Base-by-base conservation (phyloP, 108 stramenopile genomes). In the Mayamaea pseudoterrestris region DNA sequence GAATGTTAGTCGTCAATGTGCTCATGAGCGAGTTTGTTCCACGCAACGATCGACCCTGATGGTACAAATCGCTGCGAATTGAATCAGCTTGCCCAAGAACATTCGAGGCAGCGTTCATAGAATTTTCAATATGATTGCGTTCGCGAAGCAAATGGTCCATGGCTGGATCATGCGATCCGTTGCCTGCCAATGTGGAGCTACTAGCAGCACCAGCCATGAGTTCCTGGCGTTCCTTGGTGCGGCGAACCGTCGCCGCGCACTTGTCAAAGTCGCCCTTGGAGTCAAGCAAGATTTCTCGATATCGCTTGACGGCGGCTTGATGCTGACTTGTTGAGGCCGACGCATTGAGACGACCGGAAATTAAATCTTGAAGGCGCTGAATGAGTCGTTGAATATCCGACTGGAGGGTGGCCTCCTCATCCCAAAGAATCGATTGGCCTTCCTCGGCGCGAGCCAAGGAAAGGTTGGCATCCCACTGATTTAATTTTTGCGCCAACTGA, bases 221-320 rank as follows among this genome's bases (percentile, higher is more conserved):
- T 50, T 89, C 76, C 39, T 56, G 47, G 4, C 74, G 73, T 62
- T 89, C 81, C 32, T 69, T 40, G 32, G 66, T 61, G 7, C 87
- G 74, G 1, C 52, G 48, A 11, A 80, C 59, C 1, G 68, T 51
- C 6, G 61, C 64, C 30, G 37, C 35, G 7, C 76, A 65, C 47
- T 89, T 89, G 53, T 81, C 63, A 52, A 76, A 89, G 50, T 89
- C 87, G 9, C 70, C 63, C 1, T 51, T 57, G 17, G 72, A 66
- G 62, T 89, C 87, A 51, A 81, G 80, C 6, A 89, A 53, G 49
- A 89, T 89, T 60, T 89, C 87, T 21, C 87, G 68, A 56, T 89
- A 89, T 36, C 87, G 71, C 47, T 82, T 82, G 44, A 83, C 75
- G 11, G 83, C 47, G 37, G 75, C 71, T 6, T 62, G 62, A 22